Base-by-base conservation (phyloP, 192 early-diverging fungal genomes). In the Entomortierella parvispora region DNA sequence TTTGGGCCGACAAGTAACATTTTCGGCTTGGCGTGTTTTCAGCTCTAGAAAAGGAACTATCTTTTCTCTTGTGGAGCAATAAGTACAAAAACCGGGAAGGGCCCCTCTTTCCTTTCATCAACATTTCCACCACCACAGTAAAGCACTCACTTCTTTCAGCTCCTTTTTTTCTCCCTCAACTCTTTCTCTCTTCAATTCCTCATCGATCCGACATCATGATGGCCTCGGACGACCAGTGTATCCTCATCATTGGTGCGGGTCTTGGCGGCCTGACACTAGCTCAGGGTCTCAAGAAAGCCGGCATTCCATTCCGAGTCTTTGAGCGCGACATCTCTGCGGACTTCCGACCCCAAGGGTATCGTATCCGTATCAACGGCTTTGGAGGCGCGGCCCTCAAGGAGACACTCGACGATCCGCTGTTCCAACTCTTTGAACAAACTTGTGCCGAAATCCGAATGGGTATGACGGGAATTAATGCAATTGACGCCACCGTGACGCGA, bases 181-280 rank as follows among this genome's bases (percentile, higher is more conserved):
- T n/a, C n/a, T n/a, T n/a, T n/a, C n/a, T n/a, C n/a, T n/a, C n/a
- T n/a, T n/a, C n/a, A n/a, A n/a, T n/a, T n/a, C n/a, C n/a, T n/a
- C n/a, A n/a, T n/a, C n/a, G n/a, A n/a, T n/a, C n/a, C n/a, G n/a
- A n/a, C n/a, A n/a, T n/a, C n/a, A n/a, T n/a, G n/a, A n/a, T n/a
- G n/a, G n/a, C n/a, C n/a, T n/a, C n/a, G n/a, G n/a, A 20, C 61
- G 32, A 75, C 45, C 32, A 58, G 18, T 54, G 57, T 18, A 58
- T 71, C 46, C 49, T 80, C 28, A 71, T 80, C 37, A 58, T 80
- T 42, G 77, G 77, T 33, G 77, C 61, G 28, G 77, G 77, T 23
- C 28, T 80, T 20, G 62, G 69, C 20, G 77, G 77, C 29, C 69
- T 80, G n/a, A 40, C 62, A 8, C 58, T 80, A 18, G 77, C 77